These are phyloP conservation scores for Whalleya microplaca DNA, from an alignment of 2,329 filamentous ascomycete genomes.

Conservation along the genomic window DNA sequence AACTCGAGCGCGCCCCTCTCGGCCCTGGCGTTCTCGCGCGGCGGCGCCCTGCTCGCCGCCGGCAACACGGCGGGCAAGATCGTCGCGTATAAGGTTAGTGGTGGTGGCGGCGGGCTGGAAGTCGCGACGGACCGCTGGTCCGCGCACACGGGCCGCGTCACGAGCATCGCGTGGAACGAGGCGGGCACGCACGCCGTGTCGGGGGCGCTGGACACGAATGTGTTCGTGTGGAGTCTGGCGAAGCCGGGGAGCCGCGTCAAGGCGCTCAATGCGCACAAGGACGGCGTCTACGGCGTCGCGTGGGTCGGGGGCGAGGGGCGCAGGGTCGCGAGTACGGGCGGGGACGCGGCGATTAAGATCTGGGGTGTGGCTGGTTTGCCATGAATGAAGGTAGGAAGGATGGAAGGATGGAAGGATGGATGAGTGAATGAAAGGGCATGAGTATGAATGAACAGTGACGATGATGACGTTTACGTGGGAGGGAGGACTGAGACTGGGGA, in stretches of 20 bases:
- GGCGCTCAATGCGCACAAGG: constrained; percentile 88
- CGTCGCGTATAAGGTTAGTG: constrained; percentile 69
- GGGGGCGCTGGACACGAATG: constrained; percentile 86
- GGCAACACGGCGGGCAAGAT: constrained; percentile 89
- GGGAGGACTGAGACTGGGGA: no score
- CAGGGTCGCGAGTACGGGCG: constrained; percentile 78
- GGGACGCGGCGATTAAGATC: constrained; percentile 88
- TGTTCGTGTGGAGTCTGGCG: constrained; percentile 87
- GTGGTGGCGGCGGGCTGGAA: constrained; percentile 56
- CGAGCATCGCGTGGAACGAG: constrained; percentile 73
- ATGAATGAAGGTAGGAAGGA: constrained; percentile 40
- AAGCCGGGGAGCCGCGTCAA: constrained; percentile 86
- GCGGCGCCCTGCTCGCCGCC: constrained; percentile 77
- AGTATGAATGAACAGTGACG: no score
- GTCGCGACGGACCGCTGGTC: constrained; percentile 77
- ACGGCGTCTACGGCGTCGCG: constrained; percentile 85
- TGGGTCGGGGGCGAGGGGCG: constrained; percentile 68
- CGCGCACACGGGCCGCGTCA: constrained; percentile 62
- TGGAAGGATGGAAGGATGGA: no score
- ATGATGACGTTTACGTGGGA: no score
- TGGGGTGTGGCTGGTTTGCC: constrained; percentile 71
- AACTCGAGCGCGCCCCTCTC: constrained; percentile 75
- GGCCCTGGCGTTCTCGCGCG: constrained; percentile 78
- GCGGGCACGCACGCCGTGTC: constrained; percentile 79
- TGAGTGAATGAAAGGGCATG: no score